These are phyloP conservation scores for Irpex rosettiformis DNA, from an alignment of 1,284 basidiomycete species.

Conservation along the genomic window DNA sequence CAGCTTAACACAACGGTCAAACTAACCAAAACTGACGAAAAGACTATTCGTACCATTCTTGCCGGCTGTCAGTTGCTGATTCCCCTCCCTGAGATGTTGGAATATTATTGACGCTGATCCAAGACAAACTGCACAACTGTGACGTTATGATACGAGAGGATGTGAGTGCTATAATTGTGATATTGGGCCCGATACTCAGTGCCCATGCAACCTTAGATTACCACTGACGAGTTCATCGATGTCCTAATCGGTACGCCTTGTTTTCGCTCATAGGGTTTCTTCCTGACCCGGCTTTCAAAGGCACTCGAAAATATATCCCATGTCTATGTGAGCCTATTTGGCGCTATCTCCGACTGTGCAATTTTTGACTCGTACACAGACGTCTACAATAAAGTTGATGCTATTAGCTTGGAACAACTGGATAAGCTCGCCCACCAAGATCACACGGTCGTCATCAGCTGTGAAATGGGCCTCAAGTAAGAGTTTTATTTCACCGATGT, in stretches of 20 bases:
- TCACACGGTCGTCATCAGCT: conserved; percentile 92
- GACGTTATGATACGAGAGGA: conserved; percentile 98
- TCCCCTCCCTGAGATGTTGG: conserved; percentile 2
- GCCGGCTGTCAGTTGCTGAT: conserved; percentile 63
- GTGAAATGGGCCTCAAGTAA: conserved; percentile 87
- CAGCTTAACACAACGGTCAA: conserved; percentile 90
- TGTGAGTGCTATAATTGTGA: conserved; percentile 42
- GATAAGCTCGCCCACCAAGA: conserved; percentile 86
- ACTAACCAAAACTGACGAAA: conserved; percentile 92
- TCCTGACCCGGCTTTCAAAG: conserved; percentile 31
- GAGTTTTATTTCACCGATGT: conserved; percentile 17
- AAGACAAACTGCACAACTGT: conserved; percentile 88
- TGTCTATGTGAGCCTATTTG: conserved; percentile 65
- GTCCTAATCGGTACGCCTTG: conserved; percentile 75
- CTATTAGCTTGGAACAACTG: conserved; percentile 87
- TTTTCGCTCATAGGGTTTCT: conserved; percentile 6
- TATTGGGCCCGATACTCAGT: conserved; percentile 1
- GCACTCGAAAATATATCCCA: conserved; percentile 92
- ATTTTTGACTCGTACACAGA: conserved; percentile 42
- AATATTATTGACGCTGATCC: conserved; percentile 5
- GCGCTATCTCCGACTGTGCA: conserved; percentile 3
- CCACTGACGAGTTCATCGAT: conserved; percentile 96
- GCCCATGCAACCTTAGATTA: conserved; percentile 56
- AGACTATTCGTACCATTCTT: conserved; percentile 89
- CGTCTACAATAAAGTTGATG: conserved; percentile 95